Percentiles rank a stretch among this genome's conserved stretches.
Evolutionary conservation across 768 basidiomycete species (phyloP).

Genomic region (Calvatia gigantea): DNA sequence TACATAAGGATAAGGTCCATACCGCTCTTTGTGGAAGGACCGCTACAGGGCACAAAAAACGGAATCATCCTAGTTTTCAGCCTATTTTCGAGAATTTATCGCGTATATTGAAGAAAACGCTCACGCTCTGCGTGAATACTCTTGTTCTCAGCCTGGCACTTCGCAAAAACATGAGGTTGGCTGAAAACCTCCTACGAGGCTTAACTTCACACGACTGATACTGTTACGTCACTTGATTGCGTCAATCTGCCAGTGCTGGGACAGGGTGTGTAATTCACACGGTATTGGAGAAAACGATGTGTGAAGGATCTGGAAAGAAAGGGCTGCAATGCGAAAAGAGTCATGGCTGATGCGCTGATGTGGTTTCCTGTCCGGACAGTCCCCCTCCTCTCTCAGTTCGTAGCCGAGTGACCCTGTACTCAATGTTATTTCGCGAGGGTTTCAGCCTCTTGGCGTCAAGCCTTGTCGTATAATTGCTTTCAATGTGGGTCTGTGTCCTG

Average conservation of each 20-base stretch:
- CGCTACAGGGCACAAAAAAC: too few species aligned
- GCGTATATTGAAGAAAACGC: background rate
- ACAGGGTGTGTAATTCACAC: background rate
- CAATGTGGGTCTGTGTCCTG: too few species aligned
- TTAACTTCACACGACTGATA: constrained; percentile 1
- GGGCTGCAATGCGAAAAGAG: too few species aligned
- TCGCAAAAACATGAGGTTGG: constrained; percentile 1
- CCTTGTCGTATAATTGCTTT: too few species aligned
- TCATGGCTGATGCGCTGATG: too few species aligned
- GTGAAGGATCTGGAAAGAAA: too few species aligned
- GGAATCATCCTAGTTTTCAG: background rate
- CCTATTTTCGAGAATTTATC: background rate
- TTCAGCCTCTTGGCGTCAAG: too few species aligned
- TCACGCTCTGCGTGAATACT: background rate
- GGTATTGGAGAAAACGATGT: too few species aligned
- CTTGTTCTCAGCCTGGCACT: background rate
- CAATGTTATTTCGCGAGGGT: too few species aligned
- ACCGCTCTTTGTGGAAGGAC: background rate
- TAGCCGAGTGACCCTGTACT: too few species aligned
- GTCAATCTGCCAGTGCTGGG: background rate
- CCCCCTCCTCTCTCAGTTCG: too few species aligned
- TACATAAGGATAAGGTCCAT: constrained; percentile 9
- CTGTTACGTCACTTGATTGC: background rate
- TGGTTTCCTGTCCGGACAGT: too few species aligned
- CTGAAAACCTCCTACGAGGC: background rate